A percentile compares a stretch with the other conserved stretches of the same genome.
Conservation (phyloP, 768 basidiomycete species). For the Termitomyces sp. region DNA sequence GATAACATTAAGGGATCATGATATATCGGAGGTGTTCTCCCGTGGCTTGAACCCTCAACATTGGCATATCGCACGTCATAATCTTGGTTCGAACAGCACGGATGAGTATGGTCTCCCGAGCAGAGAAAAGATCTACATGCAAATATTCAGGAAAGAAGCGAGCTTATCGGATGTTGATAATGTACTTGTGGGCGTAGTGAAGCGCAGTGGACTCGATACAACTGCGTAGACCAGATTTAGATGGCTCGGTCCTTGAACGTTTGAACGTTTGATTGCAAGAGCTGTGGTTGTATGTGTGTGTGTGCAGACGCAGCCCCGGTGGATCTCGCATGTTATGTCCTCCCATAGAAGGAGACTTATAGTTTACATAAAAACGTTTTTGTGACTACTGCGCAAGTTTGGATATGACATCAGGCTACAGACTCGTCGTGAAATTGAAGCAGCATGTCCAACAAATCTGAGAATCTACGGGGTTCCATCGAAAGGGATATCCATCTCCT, state of each 20-base stretch:
- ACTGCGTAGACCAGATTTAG: neutral
- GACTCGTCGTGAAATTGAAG: neutral
- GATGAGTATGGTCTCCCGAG: constrained; percentile 22
- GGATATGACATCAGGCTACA: neutral
- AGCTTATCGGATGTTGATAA: constrained; percentile 84
- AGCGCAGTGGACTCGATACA: constrained; percentile 29
- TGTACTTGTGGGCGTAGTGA: constrained; percentile 49
- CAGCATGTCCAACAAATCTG: neutral
- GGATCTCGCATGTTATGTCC: neutral
- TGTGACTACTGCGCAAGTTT: neutral
- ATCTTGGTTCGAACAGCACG: constrained; percentile 23
- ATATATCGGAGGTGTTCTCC: constrained; percentile 71
- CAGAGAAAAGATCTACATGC: constrained; percentile 59
- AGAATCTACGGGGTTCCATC: neutral
- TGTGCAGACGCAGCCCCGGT: neutral
- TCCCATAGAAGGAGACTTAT: neutral
- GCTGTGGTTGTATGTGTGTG: neutral
- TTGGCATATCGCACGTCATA: constrained; percentile 66
- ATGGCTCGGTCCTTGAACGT: neutral
- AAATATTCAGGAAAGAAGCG: constrained; percentile 76
- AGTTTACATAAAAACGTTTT: neutral
- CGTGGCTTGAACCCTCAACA: constrained; percentile 76
- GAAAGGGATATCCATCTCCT: neutral
- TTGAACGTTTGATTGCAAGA: neutral
- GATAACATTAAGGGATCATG: constrained; percentile 41